Evolutionary conservation across 306 rosid species (phyloP), one percentile per base, ranked within the genome.

Genomic region (Cicer chorassanicum): DNA sequence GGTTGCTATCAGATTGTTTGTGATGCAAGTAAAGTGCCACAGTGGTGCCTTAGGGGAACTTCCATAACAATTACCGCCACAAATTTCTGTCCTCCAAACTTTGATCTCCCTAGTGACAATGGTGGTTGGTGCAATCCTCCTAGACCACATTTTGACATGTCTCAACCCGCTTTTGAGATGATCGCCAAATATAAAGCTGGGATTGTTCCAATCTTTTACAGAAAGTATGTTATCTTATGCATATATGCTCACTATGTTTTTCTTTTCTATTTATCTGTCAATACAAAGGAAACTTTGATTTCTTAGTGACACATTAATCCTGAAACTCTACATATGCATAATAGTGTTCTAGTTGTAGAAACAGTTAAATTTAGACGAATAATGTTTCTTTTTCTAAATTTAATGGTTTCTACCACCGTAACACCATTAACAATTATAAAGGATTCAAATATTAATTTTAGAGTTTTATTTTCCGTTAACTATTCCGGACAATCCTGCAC

Each of bases 71-170:
- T 91, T 41, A 91, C 97, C 39, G 88, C 93, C 16, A 91, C 96
- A 19, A 91, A 91, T 72, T 85, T 84, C 70, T 88, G 96, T 67
- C 96, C 97, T 3, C 92, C 93, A 65, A 88, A 80, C 85, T 79
- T 38, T 9, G 79, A 75, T 36, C 85, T 70, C 4, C 83, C 89
- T 2, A 86, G 18, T 75, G 81, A 88, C 57, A 70, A 88, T 75
- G 92, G 92, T 6, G 89, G 92, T 24, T 88, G 92, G 89, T 88
- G 92, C 71, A 88, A 88, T 51, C 92, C 89, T 77, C 92, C 92
- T 7, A 81, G 79, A 16, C 88, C 89, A 45, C 92, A 86, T 70
- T 85, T 88, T 40, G 89, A 88, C 85, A 79, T 88, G 92, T 81
- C 92, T 36, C 89, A 86, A 70, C 88, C 89, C 7, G 92, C 89